Conservation (phyloP, 495 filamentous ascomycete species). For the Annulohypoxylon bovei region DNA sequence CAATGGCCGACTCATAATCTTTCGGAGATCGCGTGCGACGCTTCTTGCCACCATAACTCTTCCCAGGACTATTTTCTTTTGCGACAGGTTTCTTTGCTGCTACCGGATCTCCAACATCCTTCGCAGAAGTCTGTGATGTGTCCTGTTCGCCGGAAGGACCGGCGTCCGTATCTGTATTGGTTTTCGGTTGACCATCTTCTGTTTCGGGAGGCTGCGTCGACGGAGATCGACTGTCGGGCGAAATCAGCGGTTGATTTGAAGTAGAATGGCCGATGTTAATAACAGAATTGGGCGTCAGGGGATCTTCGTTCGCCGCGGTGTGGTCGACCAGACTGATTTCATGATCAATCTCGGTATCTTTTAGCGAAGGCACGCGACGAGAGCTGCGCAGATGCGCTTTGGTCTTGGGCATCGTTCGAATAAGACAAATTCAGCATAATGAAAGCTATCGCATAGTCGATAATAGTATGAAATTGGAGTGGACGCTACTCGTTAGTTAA, state of each 20-base stretch:
- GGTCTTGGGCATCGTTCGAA: constrained; percentile 54
- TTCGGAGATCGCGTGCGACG: constrained; percentile 19
- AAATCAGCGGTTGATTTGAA: constrained; percentile 30
- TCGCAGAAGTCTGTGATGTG: constrained; percentile 12
- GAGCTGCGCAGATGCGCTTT: constrained; percentile 54
- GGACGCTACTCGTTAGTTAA: neutral
- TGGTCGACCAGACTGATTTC: constrained; percentile 68
- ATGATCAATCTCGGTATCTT: constrained; percentile 68
- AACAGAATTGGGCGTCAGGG: constrained; percentile 22
- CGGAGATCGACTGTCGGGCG: constrained; percentile 32
- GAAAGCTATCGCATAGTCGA: constrained; percentile 18
- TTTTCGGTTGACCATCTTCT: constrained; percentile 17
- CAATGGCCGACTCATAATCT: constrained; percentile 69
- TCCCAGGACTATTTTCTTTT: constrained; percentile 9
- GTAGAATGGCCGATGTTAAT: constrained; percentile 13
- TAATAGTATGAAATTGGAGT: constrained; percentile 1
- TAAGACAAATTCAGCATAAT: constrained; percentile 36
- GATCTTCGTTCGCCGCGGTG: constrained; percentile 30
- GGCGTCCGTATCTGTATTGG: constrained; percentile 15
- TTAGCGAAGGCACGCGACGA: constrained; percentile 59
- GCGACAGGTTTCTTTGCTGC: constrained; percentile 3
- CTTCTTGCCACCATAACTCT: constrained; percentile 1
- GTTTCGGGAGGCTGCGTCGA: constrained; percentile 29
- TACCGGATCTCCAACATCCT: constrained; percentile 8
- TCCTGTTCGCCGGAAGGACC: constrained; percentile 27